phyloP scores from a whole-genome alignment of 306 rosid species.

The peach (Prunus persica) region Prunus_persica_NCBIv2 NC_034014.1:22771001-22771500 shows the following conservation, averaged over 20 bases:
- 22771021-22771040: slow-evolving; percentile 27
- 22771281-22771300: slow-evolving; percentile 2
- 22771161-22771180: slow-evolving; percentile 27
- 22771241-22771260: slow-evolving; percentile 2
- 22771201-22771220: neutral
- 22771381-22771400: slow-evolving; percentile 13
- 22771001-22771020: slow-evolving; percentile 33
- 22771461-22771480: slow-evolving; percentile 32
- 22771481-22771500: slow-evolving; percentile 38
- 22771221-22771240: slow-evolving; percentile 5
- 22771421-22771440: neutral
- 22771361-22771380: slow-evolving; percentile 36
- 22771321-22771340: slow-evolving; percentile 4
- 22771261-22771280: slow-evolving; percentile 15
- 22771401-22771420: neutral
- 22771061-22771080: slow-evolving; percentile 39
- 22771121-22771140: neutral
- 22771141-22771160: slow-evolving; percentile 42
- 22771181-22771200: slow-evolving; percentile 9
- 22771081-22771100: slow-evolving; percentile 12
- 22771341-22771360: slow-evolving; percentile 58
- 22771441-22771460: slow-evolving; percentile 27
- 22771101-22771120: neutral
- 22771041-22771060: slow-evolving; percentile 32
- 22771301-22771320: neutral